Evolutionary conservation across 352 stramenopile species (phyloP).

Genomic region (Pythium aristosporum): DNA sequence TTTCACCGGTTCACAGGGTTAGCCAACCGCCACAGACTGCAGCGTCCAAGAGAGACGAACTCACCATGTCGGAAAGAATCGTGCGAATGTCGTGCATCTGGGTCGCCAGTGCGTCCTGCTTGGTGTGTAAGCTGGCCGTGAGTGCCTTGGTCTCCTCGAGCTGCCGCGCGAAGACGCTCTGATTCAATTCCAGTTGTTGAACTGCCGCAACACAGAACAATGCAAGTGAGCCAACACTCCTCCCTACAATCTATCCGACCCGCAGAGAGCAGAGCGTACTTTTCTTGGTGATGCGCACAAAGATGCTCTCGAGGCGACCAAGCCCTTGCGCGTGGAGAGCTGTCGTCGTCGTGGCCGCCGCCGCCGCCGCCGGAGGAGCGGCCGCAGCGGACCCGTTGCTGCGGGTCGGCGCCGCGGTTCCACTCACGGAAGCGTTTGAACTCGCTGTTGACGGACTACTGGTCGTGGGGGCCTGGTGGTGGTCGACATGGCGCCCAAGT

Average conservation of each 20-base stretch:
- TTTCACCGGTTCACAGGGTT: background rate
- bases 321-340: constrained; percentile 41
- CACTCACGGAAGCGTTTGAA: constrained; percentile 2
- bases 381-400: constrained; percentile 14
- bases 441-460: background rate
- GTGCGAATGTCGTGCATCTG: constrained; percentile 57
- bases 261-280: constrained; percentile 35
- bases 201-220: constrained; percentile 32
- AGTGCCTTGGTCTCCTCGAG: constrained; percentile 50
- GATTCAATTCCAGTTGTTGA: constrained; percentile 70
- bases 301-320: constrained; percentile 78
- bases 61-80: constrained; percentile 51
- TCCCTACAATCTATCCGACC: background rate
- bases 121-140: constrained; percentile 25
- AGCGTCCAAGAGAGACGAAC: background rate
- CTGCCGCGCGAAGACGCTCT: constrained; percentile 50
- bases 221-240: background rate
- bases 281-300: constrained; percentile 84
- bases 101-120: constrained; percentile 47
- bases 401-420: background rate
- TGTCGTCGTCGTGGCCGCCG: background rate
- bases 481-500: constrained; percentile 15
- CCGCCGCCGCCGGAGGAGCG: background rate
- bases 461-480: background rate
- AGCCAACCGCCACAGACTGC: background rate